Evolutionary conservation across 441 rosid genomes (phyloP), one percentile per base, ranked within the genome.

Genomic region (Adansonia madagascariensis): DNA sequence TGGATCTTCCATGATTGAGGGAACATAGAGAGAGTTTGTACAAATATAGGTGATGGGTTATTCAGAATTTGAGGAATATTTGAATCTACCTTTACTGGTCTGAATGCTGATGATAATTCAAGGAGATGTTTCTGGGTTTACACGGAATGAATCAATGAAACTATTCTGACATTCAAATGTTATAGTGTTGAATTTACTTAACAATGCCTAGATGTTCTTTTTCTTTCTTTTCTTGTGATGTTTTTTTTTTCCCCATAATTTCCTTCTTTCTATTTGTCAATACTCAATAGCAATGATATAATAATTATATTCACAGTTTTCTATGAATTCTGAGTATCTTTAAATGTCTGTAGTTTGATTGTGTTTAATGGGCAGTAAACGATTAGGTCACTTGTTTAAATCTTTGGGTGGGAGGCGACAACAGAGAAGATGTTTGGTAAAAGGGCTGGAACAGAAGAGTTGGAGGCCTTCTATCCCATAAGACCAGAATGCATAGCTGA

Each of bases 391-490:
- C 78, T 35, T 76, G 73, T 75, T 60, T 73, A 64, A 52, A 80
- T 81, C 85, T 60, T 63, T 76, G 84, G 79, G 55, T 81, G 84
- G 44, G 63, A 43, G 66, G 80, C 67, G 78, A 69, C 85, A 77
- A 24, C 81, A 43, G 31, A 27, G 31, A 66, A 78, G 59, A 50
- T 78, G 44, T 52, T 74, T 70, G 71, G 83, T 82, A 79, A 76
- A 85, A 90, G 79, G 80, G 75, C 88, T 56, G 95, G 88, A 75
- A 88, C 75, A 50, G 91, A 84, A 27, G 96, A 93, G 73, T 82
- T 90, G 80, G 88, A 88, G 52, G 84, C 84, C 74, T 92, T 87
- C 87, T 92, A 86, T 86, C 99, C 92, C 12, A 79, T 90, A 68
- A 82, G 93, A 79, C 86, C 90, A 18, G 99, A 90, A 82, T 92